phyloP scores from a whole-genome alignment of 768 basidiomycete genomes.

The Pholiota conissans region DNA sequence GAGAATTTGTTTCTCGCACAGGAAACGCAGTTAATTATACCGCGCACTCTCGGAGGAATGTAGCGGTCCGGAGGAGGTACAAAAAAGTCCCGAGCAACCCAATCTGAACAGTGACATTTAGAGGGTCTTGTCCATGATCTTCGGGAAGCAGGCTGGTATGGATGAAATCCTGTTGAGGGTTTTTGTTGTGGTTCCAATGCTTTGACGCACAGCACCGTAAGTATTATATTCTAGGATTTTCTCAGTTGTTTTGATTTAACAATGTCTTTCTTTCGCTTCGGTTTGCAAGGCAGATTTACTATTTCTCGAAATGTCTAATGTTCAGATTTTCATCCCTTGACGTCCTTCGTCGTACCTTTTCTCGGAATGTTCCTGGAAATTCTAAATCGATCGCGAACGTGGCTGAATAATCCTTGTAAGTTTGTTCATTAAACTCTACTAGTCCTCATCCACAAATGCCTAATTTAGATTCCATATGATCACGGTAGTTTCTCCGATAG shows the following conservation, averaged over 20 bases:
- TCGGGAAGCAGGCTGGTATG: background rate
- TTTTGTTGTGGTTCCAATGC: no score
- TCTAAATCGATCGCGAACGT: background rate
- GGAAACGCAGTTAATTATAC: conserved; percentile 5
- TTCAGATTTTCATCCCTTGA: background rate
- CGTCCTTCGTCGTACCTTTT: background rate
- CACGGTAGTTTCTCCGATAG: conserved; percentile 10
- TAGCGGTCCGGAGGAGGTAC: conserved; percentile 1
- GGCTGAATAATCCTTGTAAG: background rate
- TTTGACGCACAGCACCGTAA: no score
- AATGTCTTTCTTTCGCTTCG: background rate
- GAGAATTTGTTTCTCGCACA: conserved; percentile 8
- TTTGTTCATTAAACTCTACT: background rate
- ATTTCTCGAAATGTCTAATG: background rate
- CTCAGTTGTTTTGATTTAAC: no score
- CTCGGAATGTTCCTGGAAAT: background rate
- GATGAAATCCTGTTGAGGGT: background rate
- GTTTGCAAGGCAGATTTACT: no score
- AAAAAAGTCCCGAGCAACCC: background rate
- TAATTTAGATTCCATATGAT: conserved; percentile 6
- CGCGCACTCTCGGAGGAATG: conserved; percentile 6
- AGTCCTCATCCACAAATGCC: background rate
- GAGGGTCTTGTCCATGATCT: conserved; percentile 6
- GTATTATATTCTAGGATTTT: no score
- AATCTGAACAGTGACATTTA: conserved; percentile 2